Conservation (phyloP, 2,329 filamentous ascomycete species). For the Aspergillus fumigatiaffinis region DNA sequence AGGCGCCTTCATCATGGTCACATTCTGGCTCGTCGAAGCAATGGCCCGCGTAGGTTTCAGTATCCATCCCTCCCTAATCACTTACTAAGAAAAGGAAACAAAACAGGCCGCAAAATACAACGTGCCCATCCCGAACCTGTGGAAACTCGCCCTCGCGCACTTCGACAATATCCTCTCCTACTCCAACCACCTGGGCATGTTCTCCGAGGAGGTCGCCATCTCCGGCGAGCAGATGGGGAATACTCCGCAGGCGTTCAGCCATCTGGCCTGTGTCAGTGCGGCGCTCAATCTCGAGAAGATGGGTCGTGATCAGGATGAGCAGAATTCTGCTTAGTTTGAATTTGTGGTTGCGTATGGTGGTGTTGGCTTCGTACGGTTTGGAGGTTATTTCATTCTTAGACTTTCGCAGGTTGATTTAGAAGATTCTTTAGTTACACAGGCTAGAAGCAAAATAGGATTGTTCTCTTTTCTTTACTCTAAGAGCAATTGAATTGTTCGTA, state of each 20-base stretch:
- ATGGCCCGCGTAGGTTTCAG: conserved; percentile 59
- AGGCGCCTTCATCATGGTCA: conserved; percentile 77
- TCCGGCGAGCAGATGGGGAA: conserved; percentile 75
- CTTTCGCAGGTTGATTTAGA: too few relatives aligned
- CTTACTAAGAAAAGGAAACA: too few relatives aligned
- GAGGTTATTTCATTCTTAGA: too few relatives aligned
- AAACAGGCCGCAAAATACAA: conserved; percentile 25
- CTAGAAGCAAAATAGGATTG: too few relatives aligned
- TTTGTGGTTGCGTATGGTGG: too few relatives aligned
- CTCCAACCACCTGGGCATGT: conserved; percentile 73
- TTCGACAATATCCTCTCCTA: conserved; percentile 77
- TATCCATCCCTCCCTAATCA: too few relatives aligned
- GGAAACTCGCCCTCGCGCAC: conserved; percentile 55
- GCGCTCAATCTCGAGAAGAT: conserved; percentile 61
- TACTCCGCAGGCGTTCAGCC: conserved; percentile 74
- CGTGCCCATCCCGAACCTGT: conserved; percentile 31
- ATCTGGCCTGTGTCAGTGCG: conserved; percentile 70
- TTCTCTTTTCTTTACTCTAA: too few relatives aligned
- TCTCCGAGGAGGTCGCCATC: conserved; percentile 72
- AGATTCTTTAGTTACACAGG: too few relatives aligned
- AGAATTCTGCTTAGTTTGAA: too few relatives aligned
- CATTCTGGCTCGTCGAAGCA: conserved; percentile 77
- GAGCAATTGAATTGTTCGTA: too few relatives aligned
- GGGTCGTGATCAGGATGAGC: neutral
- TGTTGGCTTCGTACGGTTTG: too few relatives aligned